A percentile compares a stretch with the other conserved stretches of the same genome.
These are phyloP conservation scores for Globisporangium lucens DNA, from an alignment of 352 stramenopile genomes.

Conservation along the genomic window DNA sequence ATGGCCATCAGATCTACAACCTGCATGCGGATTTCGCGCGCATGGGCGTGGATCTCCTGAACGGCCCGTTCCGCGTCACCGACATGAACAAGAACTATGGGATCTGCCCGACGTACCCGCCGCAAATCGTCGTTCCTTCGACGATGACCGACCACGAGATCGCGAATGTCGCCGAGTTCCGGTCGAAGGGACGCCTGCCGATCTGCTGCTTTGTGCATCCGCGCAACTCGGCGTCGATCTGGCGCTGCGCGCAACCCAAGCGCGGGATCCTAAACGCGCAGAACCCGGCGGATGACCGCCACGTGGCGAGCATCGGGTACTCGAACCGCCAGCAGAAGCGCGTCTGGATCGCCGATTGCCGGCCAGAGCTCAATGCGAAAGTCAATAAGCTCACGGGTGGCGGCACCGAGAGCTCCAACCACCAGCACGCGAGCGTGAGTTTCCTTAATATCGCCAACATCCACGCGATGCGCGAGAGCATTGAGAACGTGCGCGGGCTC, in stretches of 20 bases:
- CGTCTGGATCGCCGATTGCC: constrained; percentile 89
- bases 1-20: constrained; percentile 66
- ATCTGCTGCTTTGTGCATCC: constrained; percentile 81
- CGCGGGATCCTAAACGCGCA: constrained; percentile 79
- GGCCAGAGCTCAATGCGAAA: constrained; percentile 86
- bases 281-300: constrained; percentile 69
- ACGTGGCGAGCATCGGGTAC: constrained; percentile 56
- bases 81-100: constrained; percentile 62
- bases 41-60: constrained; percentile 60
- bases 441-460: constrained; percentile 94
- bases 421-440: constrained; percentile 66
- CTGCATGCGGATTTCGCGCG: constrained; percentile 61
- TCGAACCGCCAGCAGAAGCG: constrained; percentile 40
- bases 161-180: constrained; percentile 64
- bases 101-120: constrained; percentile 83
- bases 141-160: constrained; percentile 64
- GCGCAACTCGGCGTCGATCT: constrained; percentile 67
- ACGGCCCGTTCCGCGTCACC: constrained; percentile 47
- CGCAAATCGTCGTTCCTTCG: constrained; percentile 67
- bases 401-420: constrained; percentile 83
- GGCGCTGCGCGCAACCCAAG: constrained; percentile 85
- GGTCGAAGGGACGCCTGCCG: constrained; percentile 77
- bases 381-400: constrained; percentile 90
- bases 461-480: constrained; percentile 89
- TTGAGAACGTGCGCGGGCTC: constrained; percentile 63